phyloP scores from a whole-genome alignment of 1,284 basidiomycete genomes.

The Boletellus deceptivus region DNA sequence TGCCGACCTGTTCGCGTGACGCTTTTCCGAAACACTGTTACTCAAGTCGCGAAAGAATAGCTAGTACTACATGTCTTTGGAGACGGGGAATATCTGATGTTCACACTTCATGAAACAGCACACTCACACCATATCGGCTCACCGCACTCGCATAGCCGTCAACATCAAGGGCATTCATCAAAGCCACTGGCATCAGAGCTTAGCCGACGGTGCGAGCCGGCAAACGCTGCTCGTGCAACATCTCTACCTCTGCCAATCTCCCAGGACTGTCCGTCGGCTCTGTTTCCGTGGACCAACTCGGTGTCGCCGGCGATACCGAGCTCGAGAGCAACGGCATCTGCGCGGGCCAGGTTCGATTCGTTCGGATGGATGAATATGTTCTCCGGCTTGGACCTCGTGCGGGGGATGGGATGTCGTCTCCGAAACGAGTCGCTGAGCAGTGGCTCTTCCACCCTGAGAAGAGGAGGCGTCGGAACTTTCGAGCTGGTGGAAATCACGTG shows the following conservation, averaged over 20 bases:
- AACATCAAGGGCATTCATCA: conserved; percentile 1
- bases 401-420: conserved; percentile 24
- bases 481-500: neutral
- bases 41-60: no score
- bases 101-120: no score
- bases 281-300: conserved; percentile 37
- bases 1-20: no score
- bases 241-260: conserved; percentile 40
- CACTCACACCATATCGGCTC: no score
- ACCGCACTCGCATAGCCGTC: neutral
- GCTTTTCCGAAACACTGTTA: no score
- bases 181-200: conserved; percentile 10
- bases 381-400: conserved; percentile 54
- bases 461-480: neutral
- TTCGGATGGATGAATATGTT: conserved; percentile 60
- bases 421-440: conserved; percentile 32
- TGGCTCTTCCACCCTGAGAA: conserved; percentile 31
- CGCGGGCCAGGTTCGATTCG: conserved; percentile 60
- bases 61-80: no score
- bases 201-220: conserved; percentile 8
- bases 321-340: conserved; percentile 55
- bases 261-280: conserved; percentile 37
- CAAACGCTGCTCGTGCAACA: conserved; percentile 35
- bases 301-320: conserved; percentile 49
- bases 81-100: no score